phyloP scores from a whole-genome alignment of 176 grass and related monocot genomes.

The Triticum dicoccoides region DNA sequence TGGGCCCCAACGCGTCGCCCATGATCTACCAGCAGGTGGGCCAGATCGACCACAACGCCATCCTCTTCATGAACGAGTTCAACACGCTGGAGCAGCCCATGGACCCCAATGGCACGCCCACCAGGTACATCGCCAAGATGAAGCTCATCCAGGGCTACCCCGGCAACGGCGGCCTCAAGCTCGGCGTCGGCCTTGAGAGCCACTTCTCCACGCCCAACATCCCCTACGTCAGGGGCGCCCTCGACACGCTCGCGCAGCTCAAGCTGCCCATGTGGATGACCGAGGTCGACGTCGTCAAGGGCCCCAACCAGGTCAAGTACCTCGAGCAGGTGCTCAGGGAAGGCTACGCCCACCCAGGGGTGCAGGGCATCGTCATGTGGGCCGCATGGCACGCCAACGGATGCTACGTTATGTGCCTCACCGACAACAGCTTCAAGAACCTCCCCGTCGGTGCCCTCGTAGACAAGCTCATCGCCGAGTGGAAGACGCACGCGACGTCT shows the following conservation, averaged over 20 bases:
- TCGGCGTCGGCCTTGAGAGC: slow-evolving; percentile 56
- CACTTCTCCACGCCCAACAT: slow-evolving; percentile 58
- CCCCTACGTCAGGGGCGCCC: slow-evolving; percentile 41
- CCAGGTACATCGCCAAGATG: slow-evolving; percentile 48
- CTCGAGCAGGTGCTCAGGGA: slow-evolving; percentile 63
- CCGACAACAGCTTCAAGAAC: slow-evolving; percentile 58
- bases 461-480: slow-evolving; percentile 57
- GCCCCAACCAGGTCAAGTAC: slow-evolving; percentile 32
- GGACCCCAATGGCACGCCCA: slow-evolving; percentile 20
- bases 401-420: slow-evolving; percentile 67
- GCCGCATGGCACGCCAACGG: slow-evolving; percentile 47
- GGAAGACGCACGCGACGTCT: slow-evolving; percentile 20
- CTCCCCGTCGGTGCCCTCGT: slow-evolving; percentile 42
- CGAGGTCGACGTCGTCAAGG: slow-evolving; percentile 50
- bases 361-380: slow-evolving; percentile 67
- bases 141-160: slow-evolving; percentile 29
- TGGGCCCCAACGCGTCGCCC: slow-evolving; percentile 34
- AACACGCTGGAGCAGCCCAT: slow-evolving; percentile 56
- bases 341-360: slow-evolving; percentile 54
- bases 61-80: slow-evolving; percentile 67
- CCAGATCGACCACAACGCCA: slow-evolving; percentile 11
- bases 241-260: slow-evolving; percentile 47
- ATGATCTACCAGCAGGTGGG: slow-evolving; percentile 35
- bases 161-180: background rate
- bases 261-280: slow-evolving; percentile 71